Evolutionary conservation across 1,284 basidiomycete genomes (phyloP).

Genomic region (Boletus subluridellus): DNA sequence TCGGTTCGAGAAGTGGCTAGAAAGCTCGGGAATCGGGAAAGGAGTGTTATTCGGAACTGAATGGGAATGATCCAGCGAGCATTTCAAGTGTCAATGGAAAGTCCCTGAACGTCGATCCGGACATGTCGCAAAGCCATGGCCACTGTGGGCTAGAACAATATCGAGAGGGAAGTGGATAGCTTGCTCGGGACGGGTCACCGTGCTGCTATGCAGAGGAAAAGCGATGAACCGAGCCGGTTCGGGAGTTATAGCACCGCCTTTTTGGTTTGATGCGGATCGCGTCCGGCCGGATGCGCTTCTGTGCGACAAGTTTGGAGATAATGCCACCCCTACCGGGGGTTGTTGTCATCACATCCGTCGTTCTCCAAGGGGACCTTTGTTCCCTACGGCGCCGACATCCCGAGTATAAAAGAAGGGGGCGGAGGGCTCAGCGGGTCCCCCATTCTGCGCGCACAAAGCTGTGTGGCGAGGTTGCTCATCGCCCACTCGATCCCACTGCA

Average conservation of each 20-base stretch:
- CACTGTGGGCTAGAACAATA: not conserved
- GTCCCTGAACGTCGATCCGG: conserved; percentile 24
- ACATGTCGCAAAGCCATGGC: conserved; percentile 18
- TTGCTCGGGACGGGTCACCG: conserved; percentile 2
- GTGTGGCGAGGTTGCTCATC: conserved; percentile 10
- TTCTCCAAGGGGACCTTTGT: conserved; percentile 4
- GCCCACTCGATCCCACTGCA: conserved; percentile 11
- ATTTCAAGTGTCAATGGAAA: not conserved
- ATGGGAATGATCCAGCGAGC: not conserved
- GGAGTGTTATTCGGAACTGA: not conserved
- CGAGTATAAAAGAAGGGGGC: conserved; percentile 21
- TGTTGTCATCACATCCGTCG: conserved; percentile 16
- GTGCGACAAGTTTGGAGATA: conserved; percentile 12
- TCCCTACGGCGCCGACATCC: not conserved
- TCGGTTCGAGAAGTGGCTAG: not conserved
- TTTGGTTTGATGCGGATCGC: conserved; percentile 18
- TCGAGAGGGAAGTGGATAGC: not conserved
- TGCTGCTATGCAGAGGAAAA: not conserved
- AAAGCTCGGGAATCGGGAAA: conserved; percentile 1
- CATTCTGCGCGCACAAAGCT: conserved; percentile 5
- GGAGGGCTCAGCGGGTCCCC: not conserved
- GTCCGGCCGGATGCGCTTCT: conserved; percentile 1
- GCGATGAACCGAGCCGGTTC: conserved; percentile 24
- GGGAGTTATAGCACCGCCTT: not conserved
- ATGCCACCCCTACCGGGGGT: conserved; percentile 7